A percentile compares a stretch with the other conserved stretches of the same genome.
Conservation (phyloP, 2,329 filamentous ascomycete species). For the Xylaria sp. region DNA sequence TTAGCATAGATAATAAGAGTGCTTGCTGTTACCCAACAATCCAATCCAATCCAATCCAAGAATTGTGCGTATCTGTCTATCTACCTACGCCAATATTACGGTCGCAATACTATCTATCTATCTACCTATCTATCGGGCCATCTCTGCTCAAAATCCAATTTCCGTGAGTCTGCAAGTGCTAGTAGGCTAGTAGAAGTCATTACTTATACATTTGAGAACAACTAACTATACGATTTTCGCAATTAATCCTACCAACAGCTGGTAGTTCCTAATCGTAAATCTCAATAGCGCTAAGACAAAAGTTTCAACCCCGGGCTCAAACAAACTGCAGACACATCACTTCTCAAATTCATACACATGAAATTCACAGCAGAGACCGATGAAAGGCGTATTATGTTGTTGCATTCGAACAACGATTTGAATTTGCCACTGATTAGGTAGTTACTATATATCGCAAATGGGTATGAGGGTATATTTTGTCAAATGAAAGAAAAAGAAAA, state of each 20-base stretch:
- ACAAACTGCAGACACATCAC: background rate
- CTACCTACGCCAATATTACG: too few relatives aligned
- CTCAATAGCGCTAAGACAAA: background rate
- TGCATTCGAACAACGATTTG: background rate
- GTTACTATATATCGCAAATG: slow-evolving; percentile 16
- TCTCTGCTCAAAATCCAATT: too few relatives aligned
- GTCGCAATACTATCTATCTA: too few relatives aligned
- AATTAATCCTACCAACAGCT: too few relatives aligned
- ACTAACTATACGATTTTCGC: too few relatives aligned
- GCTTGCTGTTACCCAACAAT: background rate
- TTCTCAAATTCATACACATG: background rate
- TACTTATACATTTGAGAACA: too few relatives aligned
- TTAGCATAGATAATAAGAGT: background rate
- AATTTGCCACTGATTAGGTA: slow-evolving; percentile 11
- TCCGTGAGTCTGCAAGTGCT: too few relatives aligned
- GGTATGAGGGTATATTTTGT: slow-evolving; percentile 29
- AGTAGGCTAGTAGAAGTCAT: too few relatives aligned
- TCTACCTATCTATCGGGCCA: too few relatives aligned
- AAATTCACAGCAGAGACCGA: background rate
- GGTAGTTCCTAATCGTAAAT: background rate
- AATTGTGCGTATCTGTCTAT: too few relatives aligned
- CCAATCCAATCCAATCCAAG: too few relatives aligned
- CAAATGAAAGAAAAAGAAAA: background rate
- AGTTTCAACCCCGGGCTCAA: background rate
- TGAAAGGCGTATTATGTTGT: background rate